phyloP scores from a whole-genome alignment of 108 stramenopile species.

The Cyclostephanos invisitatus region DNA sequence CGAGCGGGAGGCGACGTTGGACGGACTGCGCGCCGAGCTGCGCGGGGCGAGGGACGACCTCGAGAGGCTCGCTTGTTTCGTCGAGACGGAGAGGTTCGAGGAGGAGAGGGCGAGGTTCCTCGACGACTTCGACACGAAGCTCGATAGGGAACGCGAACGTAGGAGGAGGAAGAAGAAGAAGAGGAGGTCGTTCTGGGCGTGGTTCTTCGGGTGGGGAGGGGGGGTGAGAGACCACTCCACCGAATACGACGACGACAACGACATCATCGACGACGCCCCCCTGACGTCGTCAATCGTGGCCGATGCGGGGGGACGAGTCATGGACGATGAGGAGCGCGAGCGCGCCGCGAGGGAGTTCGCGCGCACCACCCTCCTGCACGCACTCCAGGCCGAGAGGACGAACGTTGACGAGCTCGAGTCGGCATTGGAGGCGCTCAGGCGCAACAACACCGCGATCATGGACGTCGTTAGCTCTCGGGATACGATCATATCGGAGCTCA shows the following conservation, averaged over 20 bases:
- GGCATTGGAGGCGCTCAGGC: conserved; percentile 53
- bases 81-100: conserved; percentile 51
- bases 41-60: conserved; percentile 51
- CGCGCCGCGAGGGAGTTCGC: conserved; percentile 64
- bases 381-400: conserved; percentile 72
- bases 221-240: neutral
- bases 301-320: neutral
- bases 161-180: conserved; percentile 25
- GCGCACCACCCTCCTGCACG: conserved; percentile 70
- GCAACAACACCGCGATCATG: conserved; percentile 81
- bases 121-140: conserved; percentile 35
- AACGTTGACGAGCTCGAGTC: conserved; percentile 78
- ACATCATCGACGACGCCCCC: neutral
- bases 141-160: conserved; percentile 12
- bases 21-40: conserved; percentile 33
- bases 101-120: conserved; percentile 54
- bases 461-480: conserved; percentile 78
- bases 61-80: conserved; percentile 43
- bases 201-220: conserved; percentile 50
- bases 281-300: neutral
- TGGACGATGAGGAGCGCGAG: conserved; percentile 49
- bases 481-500: conserved; percentile 74
- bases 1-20: conserved; percentile 9
- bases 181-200: conserved; percentile 52
- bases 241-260: neutral